Conservation (phyloP, 371 early-diverging fungal genomes). For the Rhizomucor miehei region DNA sequence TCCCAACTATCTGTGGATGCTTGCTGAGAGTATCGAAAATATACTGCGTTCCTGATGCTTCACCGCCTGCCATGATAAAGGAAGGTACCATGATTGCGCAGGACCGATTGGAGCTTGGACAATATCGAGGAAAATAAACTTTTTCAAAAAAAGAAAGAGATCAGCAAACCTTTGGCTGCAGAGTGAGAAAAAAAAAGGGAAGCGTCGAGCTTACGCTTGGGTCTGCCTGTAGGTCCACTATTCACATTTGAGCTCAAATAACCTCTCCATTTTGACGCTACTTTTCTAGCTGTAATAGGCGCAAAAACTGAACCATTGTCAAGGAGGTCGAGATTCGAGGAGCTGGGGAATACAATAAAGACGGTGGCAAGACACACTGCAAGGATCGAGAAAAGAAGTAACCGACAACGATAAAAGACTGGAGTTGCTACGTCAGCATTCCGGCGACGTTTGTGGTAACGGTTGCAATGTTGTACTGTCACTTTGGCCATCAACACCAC, state of each 20-base stretch:
- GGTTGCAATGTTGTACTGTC: too few species aligned
- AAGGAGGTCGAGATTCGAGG: background rate
- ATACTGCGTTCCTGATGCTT: conserved; percentile 42
- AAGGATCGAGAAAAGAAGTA: background rate
- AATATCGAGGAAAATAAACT: conserved; percentile 51
- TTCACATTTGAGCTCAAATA: conserved; percentile 18
- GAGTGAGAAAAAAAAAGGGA: too few species aligned
- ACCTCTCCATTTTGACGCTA: conserved; percentile 19
- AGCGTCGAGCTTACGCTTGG: conserved; percentile 26
- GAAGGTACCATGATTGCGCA: conserved; percentile 57
- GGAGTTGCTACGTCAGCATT: too few species aligned
- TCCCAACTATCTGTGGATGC: conserved; percentile 51
- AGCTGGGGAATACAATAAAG: conserved; percentile 1
- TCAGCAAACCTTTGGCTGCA: background rate
- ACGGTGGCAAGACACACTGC: conserved; percentile 1
- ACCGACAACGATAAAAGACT: background rate
- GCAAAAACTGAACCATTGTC: conserved; percentile 25
- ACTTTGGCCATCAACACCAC: too few species aligned
- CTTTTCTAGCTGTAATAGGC: conserved; percentile 26
- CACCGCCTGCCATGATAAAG: conserved; percentile 59
- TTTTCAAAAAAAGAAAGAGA: background rate
- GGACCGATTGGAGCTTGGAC: conserved; percentile 32
- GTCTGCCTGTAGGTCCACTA: conserved; percentile 15
- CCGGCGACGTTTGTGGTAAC: too few species aligned
- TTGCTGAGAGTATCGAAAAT: conserved; percentile 44